Conservation (phyloP, 305 asterid genomes). For the Euphrasia arctica region DNA sequence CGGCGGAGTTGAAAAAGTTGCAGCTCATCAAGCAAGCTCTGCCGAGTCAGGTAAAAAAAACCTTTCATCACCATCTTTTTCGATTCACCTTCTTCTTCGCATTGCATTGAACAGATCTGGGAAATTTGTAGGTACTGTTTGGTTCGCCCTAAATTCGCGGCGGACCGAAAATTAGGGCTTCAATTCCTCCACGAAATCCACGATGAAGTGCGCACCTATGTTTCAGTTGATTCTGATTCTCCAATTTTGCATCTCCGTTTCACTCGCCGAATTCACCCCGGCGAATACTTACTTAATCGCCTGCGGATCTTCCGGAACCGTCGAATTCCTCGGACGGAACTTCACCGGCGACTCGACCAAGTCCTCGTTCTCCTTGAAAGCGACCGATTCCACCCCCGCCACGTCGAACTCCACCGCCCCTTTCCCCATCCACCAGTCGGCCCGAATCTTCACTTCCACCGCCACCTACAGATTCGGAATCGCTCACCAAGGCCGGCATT, state of each 20-base stretch:
- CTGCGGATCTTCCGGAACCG: slow-evolving; percentile 92
- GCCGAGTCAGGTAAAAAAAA: slow-evolving; percentile 36
- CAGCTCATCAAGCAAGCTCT: slow-evolving; percentile 30
- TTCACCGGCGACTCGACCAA: slow-evolving; percentile 66
- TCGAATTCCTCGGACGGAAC: slow-evolving; percentile 65
- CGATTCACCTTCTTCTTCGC: not conserved
- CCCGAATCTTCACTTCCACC: slow-evolving; percentile 59
- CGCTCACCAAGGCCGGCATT: slow-evolving; percentile 67
- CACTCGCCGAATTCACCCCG: slow-evolving; percentile 64
- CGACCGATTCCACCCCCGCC: slow-evolving; percentile 44
- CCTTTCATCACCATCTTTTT: slow-evolving; percentile 13
- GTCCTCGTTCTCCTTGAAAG: slow-evolving; percentile 56
- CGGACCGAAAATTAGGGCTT: slow-evolving; percentile 16
- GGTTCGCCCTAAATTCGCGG: slow-evolving; percentile 4
- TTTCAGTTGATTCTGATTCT: slow-evolving; percentile 39
- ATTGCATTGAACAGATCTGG: slow-evolving; percentile 44
- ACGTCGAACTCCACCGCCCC: slow-evolving; percentile 75
- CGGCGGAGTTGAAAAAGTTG: slow-evolving; percentile 30
- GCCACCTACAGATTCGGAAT: slow-evolving; percentile 64
- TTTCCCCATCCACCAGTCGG: slow-evolving; percentile 70
- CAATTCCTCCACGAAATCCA: slow-evolving; percentile 27
- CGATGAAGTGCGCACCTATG: slow-evolving; percentile 29
- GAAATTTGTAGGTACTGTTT: slow-evolving; percentile 22
- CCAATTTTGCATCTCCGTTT: slow-evolving; percentile 24
- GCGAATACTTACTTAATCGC: slow-evolving; percentile 69